Base-by-base conservation (phyloP, 2,329 filamentous ascomycete genomes). In the Aspergillus sp. region DNA sequence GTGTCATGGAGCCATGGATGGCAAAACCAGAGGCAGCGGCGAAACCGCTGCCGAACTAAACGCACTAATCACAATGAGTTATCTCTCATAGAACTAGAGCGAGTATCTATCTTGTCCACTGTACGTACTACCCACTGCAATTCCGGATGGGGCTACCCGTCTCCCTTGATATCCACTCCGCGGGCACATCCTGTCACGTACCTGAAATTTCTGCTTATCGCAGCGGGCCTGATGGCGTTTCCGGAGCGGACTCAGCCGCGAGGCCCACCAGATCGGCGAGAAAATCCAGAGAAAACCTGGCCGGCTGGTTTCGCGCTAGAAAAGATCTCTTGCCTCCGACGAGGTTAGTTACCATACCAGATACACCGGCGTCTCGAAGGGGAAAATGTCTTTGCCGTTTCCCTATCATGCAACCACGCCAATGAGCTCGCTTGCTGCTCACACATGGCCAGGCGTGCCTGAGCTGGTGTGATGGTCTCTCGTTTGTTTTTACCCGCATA, bases 291-390 rank as follows among this genome's bases (percentile, higher is more conserved):
- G 25, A 29, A 29, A 29, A 29, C 25, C 7, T 29, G 25, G 7
- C 25, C 9, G 25, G 3, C 9, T 29, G 25, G n/a, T n/a, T n/a
- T 23, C 45, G 17, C 16, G 25, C 20, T 23, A 36, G 20, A 45
- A 36, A 34, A 21, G 16, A 34, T n/a, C n/a, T n/a, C n/a, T n/a
- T n/a, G n/a, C n/a, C n/a, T n/a, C n/a, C n/a, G n/a, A n/a, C n/a
- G n/a, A n/a, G n/a, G n/a, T n/a, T n/a, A n/a, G n/a, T 10, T 29
- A 29, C 25, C 11, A 10, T 11, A 6, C 9, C 7, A 38, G 20
- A 36, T 52, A 49, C 51, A 50, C 54, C 54, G 50, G 47, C 29
- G 46, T 36, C 46, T 48, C 36, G 29, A 53, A 45, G 31, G 46
- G 46, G 47, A 55, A 50, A 50, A 49, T 52, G 25, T 16, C 25